Base-by-base conservation (phyloP, 2,329 filamentous ascomycete species). In the Aureobasidium sp. region DNA sequence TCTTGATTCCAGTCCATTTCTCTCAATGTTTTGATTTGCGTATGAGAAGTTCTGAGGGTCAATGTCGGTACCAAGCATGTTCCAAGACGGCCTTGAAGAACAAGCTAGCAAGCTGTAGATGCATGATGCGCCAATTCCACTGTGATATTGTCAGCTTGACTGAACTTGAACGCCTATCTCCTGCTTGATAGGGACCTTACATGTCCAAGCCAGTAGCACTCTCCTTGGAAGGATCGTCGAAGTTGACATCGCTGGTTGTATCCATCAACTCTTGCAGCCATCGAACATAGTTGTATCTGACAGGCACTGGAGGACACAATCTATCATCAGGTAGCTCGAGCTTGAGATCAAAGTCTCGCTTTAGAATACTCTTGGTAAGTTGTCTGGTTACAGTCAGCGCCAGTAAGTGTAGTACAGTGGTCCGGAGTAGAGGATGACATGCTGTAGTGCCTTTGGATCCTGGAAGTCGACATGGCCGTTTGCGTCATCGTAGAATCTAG, bases 81-180 rank as follows among this genome's bases (percentile, higher is more conserved):
- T 63, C 92, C 92, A 97, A 3, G 71, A 74, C 1, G 82, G 79
- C 0, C 89, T 81, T 62, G 87, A 82, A 0, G 78, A 73, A 66
- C 88, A 89, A 21, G 86, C 90, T 0, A 99, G 79, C 1, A 97
- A 81, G 2, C 92, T 88, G 69, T 97, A 99, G 67, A 99, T 95
- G 67, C 87, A 87, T 66, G 90, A 95, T 17, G 93, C 89, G 1
- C 94, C 94, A 0, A 91, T 95, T 42, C 94, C 94, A 63, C 82
- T 84, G 33, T 69, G 65, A 23, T 61, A 47, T 33, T 3, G n/a
- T 60, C 17, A 54, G 37, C 23, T 6, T 3, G 13, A 40, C 23
- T 25, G n/a, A 10, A 1, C 6, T 5, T 23, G 2, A 17, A n/a
- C 7, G 8, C 5, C 21, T n/a, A 37, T 25, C 23, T 11, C 1